Conservation (phyloP, 352 stramenopile genomes). For the Phytophthora pini region DNA sequence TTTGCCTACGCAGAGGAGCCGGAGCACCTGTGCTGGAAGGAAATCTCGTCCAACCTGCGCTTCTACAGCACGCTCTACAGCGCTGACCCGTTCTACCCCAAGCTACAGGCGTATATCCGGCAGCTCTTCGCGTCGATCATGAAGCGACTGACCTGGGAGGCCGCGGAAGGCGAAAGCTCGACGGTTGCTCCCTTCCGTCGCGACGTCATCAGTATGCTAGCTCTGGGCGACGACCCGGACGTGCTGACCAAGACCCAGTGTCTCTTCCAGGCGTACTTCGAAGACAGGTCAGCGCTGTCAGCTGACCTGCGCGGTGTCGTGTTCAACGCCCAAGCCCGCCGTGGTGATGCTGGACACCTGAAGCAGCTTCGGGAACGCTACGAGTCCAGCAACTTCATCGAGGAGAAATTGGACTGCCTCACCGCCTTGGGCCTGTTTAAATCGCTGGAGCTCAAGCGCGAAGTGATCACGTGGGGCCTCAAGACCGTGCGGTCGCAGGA, state of each 20-base stretch:
- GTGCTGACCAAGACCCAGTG: slow-evolving; percentile 61
- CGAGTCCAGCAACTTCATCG: slow-evolving; percentile 79
- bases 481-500: slow-evolving; percentile 83
- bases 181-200: slow-evolving; percentile 69
- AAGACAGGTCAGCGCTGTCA: slow-evolving; percentile 55
- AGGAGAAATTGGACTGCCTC: slow-evolving; percentile 84
- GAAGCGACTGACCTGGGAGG: slow-evolving; percentile 58
- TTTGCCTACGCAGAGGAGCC: slow-evolving; percentile 66
- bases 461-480: slow-evolving; percentile 74
- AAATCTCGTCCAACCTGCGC: slow-evolving; percentile 68
- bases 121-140: slow-evolving; percentile 65
- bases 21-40: slow-evolving; percentile 81
- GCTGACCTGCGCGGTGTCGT: slow-evolving; percentile 72
- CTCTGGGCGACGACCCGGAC: slow-evolving; percentile 52
- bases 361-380: slow-evolving; percentile 62
- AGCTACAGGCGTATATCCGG: slow-evolving; percentile 71
- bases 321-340: slow-evolving; percentile 63
- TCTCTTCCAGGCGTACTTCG: slow-evolving; percentile 65
- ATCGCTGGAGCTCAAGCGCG: slow-evolving; percentile 61
- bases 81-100: slow-evolving; percentile 62
- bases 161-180: slow-evolving; percentile 45
- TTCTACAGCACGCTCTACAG: slow-evolving; percentile 73
- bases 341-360: slow-evolving; percentile 51
- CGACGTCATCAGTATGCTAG: slow-evolving; percentile 78
- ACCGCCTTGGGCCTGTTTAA: slow-evolving; percentile 73